Percentiles rank a stretch among this genome's conserved stretches.
phyloP scores from a whole-genome alignment of 257 asterid species.

The Salvia splendens region DNA sequence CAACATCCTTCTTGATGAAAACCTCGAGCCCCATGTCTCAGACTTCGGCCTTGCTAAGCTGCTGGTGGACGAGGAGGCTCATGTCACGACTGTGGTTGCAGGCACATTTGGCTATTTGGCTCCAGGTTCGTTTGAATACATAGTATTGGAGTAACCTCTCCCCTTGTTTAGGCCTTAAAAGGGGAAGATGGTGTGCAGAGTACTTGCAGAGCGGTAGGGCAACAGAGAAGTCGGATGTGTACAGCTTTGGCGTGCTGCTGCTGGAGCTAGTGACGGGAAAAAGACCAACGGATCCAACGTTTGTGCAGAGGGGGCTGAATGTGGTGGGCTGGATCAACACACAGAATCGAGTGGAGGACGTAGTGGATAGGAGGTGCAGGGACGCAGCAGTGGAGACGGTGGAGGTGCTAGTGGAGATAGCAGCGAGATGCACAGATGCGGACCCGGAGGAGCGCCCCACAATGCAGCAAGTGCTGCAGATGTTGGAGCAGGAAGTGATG shows the following conservation, averaged over 20 bases:
- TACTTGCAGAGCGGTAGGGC: constrained; percentile 96
- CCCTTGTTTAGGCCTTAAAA: too few relatives aligned
- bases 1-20: constrained; percentile 90
- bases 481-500: constrained; percentile 91
- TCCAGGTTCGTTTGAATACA: constrained; percentile 60
- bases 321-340: constrained; percentile 99
- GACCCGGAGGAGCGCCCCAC: constrained; percentile 82
- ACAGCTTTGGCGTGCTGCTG: constrained; percentile 92
- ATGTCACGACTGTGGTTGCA: constrained; percentile 95
- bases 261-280: constrained; percentile 91
- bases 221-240: constrained; percentile 84
- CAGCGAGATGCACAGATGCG: constrained; percentile 83
- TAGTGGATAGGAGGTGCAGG: constrained; percentile 67
- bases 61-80: constrained; percentile 89
- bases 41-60: constrained; percentile 98
- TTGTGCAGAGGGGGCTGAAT: constrained; percentile 72
- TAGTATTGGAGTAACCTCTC: too few relatives aligned
- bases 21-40: constrained; percentile 86
- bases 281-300: constrained; percentile 89
- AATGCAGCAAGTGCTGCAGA: constrained; percentile 89
- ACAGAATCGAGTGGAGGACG: constrained; percentile 63
- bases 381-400: constrained; percentile 79
- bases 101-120: constrained; percentile 98
- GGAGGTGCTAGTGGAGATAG: constrained; percentile 81
- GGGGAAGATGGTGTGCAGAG: constrained; percentile 44